phyloP scores from a whole-genome alignment of 208 protist genomes.

The Trypanosoma scelopori region DNA sequence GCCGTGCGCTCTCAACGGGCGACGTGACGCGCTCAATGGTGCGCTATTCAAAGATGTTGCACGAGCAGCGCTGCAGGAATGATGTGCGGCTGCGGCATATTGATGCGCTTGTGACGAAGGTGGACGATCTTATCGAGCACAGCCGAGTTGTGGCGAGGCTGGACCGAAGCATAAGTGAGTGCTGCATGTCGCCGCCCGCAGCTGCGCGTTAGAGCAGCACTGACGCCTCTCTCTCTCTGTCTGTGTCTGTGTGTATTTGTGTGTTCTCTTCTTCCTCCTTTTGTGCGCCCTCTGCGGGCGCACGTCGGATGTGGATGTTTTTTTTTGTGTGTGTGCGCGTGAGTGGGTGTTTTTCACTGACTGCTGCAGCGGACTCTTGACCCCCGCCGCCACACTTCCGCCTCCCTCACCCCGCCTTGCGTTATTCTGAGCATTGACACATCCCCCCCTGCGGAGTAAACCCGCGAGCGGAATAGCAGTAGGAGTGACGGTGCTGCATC shows the following conservation, averaged over 20 bases:
- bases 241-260: not conserved
- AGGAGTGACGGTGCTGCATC: not conserved
- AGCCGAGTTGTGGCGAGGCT: conserved; percentile 19
- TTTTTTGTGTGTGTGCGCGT: not conserved
- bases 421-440: not conserved
- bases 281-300: not conserved
- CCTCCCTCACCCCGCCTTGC: no score
- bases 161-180: not conserved
- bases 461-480: not conserved
- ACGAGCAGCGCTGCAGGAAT: conserved; percentile 35
- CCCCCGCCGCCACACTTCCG: no score
- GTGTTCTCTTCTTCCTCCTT: no score
- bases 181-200: not conserved
- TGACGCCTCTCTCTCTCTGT: no score
- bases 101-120: conserved; percentile 30
- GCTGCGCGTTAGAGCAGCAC: not conserved
- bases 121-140: conserved; percentile 56
- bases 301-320: not conserved
- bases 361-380: no score
- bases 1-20: not conserved
- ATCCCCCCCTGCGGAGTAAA: not conserved
- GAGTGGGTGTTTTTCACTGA: not conserved
- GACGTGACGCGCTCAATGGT: conserved; percentile 54
- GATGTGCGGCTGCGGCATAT: conserved; percentile 31
- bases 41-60: conserved; percentile 46